Evolutionary conservation across 805 yeast species (phyloP).

Genomic region (Kuraishia molischiana): DNA sequence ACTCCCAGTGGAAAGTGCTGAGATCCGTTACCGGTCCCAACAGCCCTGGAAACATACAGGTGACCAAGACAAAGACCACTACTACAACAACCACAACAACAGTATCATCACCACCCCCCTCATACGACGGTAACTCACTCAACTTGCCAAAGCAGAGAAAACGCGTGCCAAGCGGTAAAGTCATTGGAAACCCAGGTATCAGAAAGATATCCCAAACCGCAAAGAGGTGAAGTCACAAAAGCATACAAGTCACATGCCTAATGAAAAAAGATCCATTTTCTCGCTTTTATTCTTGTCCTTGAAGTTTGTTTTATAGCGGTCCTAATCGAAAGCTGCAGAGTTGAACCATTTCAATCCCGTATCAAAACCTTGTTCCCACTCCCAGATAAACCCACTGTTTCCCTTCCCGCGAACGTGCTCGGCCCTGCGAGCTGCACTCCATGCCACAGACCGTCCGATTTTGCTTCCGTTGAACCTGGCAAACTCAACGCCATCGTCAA

Average conservation of each 20-base stretch:
- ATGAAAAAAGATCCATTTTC: no score
- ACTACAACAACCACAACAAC: slow-evolving; percentile 3
- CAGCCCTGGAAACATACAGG: slow-evolving; percentile 1
- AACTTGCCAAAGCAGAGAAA: neutral
- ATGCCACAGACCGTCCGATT: slow-evolving; percentile 65
- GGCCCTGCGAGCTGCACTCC: slow-evolving; percentile 50
- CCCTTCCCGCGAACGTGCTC: slow-evolving; percentile 58
- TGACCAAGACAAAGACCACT: slow-evolving; percentile 1
- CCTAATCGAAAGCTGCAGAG: slow-evolving; percentile 2
- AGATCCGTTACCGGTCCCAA: slow-evolving; percentile 4
- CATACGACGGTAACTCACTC: neutral
- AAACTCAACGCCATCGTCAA: slow-evolving; percentile 66
- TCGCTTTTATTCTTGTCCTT: no score
- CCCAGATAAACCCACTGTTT: slow-evolving; percentile 58
- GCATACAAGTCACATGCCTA: no score
- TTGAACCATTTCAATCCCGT: slow-evolving; percentile 43
- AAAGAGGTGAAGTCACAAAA: no score
- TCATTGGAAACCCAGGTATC: slow-evolving; percentile 24
- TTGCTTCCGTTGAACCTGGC: slow-evolving; percentile 58
- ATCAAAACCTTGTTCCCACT: slow-evolving; percentile 81
- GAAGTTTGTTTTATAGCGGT: no score
- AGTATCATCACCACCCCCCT: slow-evolving; percentile 3
- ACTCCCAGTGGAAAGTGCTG: slow-evolving; percentile 2
- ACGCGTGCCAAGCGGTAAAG: slow-evolving; percentile 3
- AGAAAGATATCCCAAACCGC: slow-evolving; percentile 22